phyloP scores from a whole-genome alignment of 2,329 filamentous ascomycete species.

The Sphaerulina populicola region DNA sequence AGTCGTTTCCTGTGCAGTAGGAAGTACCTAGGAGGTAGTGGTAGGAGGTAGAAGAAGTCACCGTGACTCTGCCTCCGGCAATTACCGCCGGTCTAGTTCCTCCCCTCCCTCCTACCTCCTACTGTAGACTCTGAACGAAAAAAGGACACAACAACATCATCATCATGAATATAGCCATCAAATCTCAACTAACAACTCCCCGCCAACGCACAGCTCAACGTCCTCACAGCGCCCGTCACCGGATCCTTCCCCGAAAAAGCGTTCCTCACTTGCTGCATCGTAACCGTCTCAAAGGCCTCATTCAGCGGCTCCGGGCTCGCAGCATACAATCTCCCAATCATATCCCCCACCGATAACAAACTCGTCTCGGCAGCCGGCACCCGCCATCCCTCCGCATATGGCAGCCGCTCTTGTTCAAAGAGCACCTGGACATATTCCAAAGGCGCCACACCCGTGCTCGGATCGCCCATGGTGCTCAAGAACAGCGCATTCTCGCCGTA shows the following conservation, averaged over 20 bases:
- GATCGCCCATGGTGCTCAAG: constrained; percentile 30
- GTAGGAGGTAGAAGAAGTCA: no score
- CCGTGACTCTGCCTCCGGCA: no score
- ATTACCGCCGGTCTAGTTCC: no score
- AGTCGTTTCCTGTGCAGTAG: no score
- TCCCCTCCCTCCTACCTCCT: no score
- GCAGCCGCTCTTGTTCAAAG: constrained; percentile 31
- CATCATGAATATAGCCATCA: no score
- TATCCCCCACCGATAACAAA: constrained; percentile 16
- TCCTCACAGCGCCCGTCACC: neutral
- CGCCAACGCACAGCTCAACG: constrained; percentile 1
- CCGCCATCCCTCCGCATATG: constrained; percentile 33
- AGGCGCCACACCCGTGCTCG: constrained; percentile 11
- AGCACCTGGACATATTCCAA: constrained; percentile 14
- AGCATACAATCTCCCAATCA: constrained; percentile 18
- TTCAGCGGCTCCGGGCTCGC: constrained; percentile 14
- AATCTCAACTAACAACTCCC: neutral
- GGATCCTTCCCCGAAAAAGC: constrained; percentile 2
- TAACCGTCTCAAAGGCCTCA: constrained; percentile 15
- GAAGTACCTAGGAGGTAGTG: no score
- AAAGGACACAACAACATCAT: no score
- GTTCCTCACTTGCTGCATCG: neutral
- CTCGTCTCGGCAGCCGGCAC: constrained; percentile 17
- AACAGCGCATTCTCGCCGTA: constrained; percentile 35
- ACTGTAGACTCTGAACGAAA: no score